phyloP scores from a whole-genome alignment of 345 rosid species.

The Triadica sebifera region DNA sequence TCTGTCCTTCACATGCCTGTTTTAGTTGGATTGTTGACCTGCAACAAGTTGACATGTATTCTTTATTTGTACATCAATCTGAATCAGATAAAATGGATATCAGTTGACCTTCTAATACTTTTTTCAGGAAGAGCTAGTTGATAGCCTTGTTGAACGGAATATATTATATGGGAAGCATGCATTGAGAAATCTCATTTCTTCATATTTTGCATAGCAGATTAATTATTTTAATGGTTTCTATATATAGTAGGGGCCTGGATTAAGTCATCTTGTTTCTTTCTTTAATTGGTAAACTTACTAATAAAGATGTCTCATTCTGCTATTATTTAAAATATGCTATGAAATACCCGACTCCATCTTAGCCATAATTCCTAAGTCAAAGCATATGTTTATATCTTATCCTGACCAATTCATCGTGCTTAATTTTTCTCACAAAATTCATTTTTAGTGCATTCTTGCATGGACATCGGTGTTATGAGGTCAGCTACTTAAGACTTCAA shows the following conservation, averaged over 20 bases:
- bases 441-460: background rate
- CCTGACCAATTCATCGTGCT: constrained; percentile 2
- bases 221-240: background rate
- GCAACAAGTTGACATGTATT: background rate
- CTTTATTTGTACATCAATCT: background rate
- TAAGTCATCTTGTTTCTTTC: constrained; percentile 8
- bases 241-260: background rate
- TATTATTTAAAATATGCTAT: background rate
- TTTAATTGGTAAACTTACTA: constrained; percentile 10
- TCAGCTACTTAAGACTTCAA: background rate
- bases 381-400: constrained; percentile 1
- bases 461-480: too few relatives aligned
- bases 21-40: background rate
- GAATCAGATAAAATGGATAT: background rate
- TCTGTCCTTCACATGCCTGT: background rate
- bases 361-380: background rate
- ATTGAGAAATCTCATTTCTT: constrained; percentile 1
- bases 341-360: background rate
- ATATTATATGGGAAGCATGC: constrained; percentile 14
- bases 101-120: constrained; percentile 15
- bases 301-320: constrained; percentile 19
- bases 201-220: background rate
- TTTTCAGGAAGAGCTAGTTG: background rate
- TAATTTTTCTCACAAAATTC: background rate
- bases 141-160: background rate